Evolutionary conservation across 2,329 filamentous ascomycete genomes (phyloP).

Genomic region (Botrytis galanthina): DNA sequence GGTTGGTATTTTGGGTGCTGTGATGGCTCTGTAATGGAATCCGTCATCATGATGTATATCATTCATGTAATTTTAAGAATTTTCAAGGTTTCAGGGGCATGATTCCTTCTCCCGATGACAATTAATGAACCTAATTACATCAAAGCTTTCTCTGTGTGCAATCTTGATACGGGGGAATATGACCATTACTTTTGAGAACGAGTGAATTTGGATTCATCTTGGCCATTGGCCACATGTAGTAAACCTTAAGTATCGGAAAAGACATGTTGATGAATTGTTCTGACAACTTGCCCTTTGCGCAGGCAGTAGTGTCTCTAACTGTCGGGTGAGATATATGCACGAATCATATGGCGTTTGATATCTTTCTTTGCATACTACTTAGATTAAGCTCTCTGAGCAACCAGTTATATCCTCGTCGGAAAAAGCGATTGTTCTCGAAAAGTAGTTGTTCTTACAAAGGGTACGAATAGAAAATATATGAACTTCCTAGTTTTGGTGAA

Average conservation of each 20-base stretch:
- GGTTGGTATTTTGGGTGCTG: slow-evolving; percentile 18
- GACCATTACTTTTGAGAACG: background rate
- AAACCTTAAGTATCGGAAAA: background rate
- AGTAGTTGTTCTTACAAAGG: too few species aligned
- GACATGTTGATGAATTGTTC: background rate
- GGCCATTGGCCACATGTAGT: background rate
- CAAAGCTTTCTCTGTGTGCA: background rate
- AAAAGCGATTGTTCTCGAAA: too few species aligned
- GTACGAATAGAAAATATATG: too few species aligned
- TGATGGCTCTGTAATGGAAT: slow-evolving; percentile 18
- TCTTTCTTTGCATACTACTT: background rate
- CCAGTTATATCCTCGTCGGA: too few species aligned
- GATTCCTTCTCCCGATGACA: background rate
- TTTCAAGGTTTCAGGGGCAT: background rate
- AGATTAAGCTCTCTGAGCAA: too few species aligned
- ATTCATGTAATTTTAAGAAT: too few species aligned
- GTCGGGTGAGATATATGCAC: background rate
- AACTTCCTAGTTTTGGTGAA: accelerated
- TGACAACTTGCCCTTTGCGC: background rate
- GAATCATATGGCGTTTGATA: background rate
- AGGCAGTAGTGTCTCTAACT: background rate
- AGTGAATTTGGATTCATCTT: background rate
- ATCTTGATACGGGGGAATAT: background rate
- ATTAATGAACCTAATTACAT: background rate
- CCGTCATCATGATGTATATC: background rate